Percentiles rank a stretch among this genome's conserved stretches.
Evolutionary conservation across 139 green algal species (phyloP).

Genomic region (Haematococcus lacustris): DNA sequence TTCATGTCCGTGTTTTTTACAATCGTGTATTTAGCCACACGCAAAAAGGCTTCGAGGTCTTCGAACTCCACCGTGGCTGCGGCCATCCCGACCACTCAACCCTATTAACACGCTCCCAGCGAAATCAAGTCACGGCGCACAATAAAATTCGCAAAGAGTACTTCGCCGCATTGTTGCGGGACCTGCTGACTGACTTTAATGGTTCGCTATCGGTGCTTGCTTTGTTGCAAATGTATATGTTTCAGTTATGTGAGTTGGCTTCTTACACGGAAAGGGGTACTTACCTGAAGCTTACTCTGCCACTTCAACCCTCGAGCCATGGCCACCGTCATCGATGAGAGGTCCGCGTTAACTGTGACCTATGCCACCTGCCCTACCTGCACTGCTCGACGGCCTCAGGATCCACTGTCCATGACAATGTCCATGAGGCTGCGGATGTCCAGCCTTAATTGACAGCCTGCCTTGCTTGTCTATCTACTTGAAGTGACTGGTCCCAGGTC

Average conservation of each 20-base stretch:
- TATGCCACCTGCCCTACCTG: neutral
- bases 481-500: neutral
- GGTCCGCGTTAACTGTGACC: neutral
- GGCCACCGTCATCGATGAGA: neutral
- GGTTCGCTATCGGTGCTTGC: too few species aligned
- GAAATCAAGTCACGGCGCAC: neutral
- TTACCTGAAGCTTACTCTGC: too few species aligned
- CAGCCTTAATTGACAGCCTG: neutral
- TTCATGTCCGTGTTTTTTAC: constrained; percentile 77
- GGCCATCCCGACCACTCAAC: neutral
- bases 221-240: too few species aligned
- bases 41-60: constrained; percentile 57
- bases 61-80: constrained; percentile 14
- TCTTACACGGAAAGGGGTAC: too few species aligned
- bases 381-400: too few species aligned
- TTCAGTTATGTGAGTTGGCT: too few species aligned
- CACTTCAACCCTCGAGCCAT: neutral
- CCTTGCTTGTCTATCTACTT: neutral
- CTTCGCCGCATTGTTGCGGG: neutral
- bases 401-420: too few species aligned
- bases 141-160: neutral
- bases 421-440: too few species aligned
- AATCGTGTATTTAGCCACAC: constrained; percentile 71
- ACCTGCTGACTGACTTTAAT: neutral
- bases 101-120: neutral